Evolutionary conservation across 164 flowering plant species (phyloP).

Genomic region (Hamamelis virginiana): DNA sequence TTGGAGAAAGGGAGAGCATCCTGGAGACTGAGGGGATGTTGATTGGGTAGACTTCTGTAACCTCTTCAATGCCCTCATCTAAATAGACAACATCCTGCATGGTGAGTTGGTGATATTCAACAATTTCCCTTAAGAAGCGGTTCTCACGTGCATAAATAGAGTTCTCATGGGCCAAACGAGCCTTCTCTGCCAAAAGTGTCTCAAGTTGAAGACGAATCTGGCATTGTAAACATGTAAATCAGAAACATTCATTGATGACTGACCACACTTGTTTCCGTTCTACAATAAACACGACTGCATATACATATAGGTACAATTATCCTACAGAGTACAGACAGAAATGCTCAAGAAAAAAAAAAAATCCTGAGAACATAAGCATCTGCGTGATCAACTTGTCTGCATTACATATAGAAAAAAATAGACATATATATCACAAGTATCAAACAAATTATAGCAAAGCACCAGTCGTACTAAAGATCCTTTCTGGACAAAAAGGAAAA

Average conservation of each 20-base stretch:
- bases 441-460: neutral
- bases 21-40: conserved; percentile 25
- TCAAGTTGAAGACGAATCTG: conserved; percentile 96
- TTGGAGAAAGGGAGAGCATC: conserved; percentile 36
- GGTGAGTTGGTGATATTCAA: conserved; percentile 91
- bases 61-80: conserved; percentile 89
- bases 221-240: neutral
- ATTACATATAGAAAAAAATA: neutral
- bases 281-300: neutral
- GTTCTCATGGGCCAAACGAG: conserved; percentile 87
- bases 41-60: conserved; percentile 62
- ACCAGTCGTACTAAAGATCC: neutral
- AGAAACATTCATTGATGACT: neutral
- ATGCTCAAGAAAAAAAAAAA: neutral
- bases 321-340: neutral
- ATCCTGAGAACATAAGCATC: neutral
- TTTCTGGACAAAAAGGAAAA: neutral
- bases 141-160: conserved; percentile 84
- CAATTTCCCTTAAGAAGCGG: conserved; percentile 88
- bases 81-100: conserved; percentile 94
- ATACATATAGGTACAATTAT: neutral
- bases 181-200: conserved; percentile 90
- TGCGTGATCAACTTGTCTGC: neutral
- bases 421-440: neutral
- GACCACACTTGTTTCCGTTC: neutral